A percentile compares a stretch with the other conserved stretches of the same genome.
Evolutionary conservation across 2,329 filamentous ascomycete genomes (phyloP).

Genomic region (Fusarium sp.): DNA sequence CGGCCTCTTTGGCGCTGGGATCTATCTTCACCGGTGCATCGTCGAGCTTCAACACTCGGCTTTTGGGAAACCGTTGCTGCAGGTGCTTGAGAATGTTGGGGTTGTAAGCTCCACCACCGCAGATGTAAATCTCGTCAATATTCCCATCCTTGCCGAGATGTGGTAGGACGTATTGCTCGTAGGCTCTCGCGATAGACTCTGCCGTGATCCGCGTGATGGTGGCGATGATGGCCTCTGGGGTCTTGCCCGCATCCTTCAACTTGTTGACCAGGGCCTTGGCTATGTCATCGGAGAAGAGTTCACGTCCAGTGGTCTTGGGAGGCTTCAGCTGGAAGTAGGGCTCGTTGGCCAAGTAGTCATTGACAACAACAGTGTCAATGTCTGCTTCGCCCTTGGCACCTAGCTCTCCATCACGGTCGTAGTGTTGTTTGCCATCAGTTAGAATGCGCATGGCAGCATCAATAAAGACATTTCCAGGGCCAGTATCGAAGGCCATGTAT

Average conservation of each 20-base stretch:
- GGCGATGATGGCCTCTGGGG: constrained; percentile 59
- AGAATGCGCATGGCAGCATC: constrained; percentile 41
- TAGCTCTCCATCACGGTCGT: constrained; percentile 61
- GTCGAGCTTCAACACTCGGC: constrained; percentile 53
- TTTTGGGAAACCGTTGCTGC: constrained; percentile 59
- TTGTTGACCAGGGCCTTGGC: constrained; percentile 57
- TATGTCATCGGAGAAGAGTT: constrained; percentile 53
- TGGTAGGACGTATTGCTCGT: constrained; percentile 26
- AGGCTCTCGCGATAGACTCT: constrained; percentile 45
- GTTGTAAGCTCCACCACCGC: constrained; percentile 68
- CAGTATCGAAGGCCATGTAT: constrained; percentile 54
- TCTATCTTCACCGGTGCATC: not conserved
- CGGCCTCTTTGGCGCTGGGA: not conserved
- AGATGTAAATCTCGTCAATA: constrained; percentile 68
- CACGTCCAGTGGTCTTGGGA: not conserved
- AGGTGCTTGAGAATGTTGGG: constrained; percentile 68
- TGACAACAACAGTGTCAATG: constrained; percentile 32
- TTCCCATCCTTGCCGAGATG: not conserved
- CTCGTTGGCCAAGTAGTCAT: not conserved
- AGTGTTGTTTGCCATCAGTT: constrained; percentile 57
- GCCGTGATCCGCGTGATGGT: constrained; percentile 61
- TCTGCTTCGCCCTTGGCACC: constrained; percentile 37
- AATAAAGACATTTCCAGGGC: constrained; percentile 51
- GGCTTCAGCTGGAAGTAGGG: not conserved
- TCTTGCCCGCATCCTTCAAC: constrained; percentile 52